Conservation (phyloP, 2,329 filamentous ascomycete genomes). For the Arthroderma uncinatum region DNA sequence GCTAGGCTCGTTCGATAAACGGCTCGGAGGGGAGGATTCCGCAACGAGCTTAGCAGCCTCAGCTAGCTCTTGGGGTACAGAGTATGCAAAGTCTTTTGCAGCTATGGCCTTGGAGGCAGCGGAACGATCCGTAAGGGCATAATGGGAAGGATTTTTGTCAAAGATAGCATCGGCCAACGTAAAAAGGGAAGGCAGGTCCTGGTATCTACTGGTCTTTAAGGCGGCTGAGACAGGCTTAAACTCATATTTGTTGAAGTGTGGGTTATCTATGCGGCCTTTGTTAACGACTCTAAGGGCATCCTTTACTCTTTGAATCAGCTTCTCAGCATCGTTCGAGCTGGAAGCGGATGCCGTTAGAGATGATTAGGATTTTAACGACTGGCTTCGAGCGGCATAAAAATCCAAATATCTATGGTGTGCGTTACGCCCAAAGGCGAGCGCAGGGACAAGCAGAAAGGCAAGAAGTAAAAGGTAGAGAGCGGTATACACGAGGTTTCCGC, state of each 20-base stretch:
- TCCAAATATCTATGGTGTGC: too few relatives aligned
- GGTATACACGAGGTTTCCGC: too few relatives aligned
- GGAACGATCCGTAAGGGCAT: neutral
- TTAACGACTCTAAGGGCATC: neutral
- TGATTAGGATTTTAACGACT: too few relatives aligned
- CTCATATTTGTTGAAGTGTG: conserved; percentile 3
- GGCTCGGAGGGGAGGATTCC: neutral
- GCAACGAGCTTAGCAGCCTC: conserved; percentile 12
- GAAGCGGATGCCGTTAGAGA: too few relatives aligned
- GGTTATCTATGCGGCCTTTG: neutral
- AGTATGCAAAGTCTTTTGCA: conserved; percentile 1
- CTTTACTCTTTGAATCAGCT: neutral
- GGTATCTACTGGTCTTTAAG: neutral
- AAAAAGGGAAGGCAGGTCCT: neutral
- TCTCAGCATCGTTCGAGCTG: too few relatives aligned
- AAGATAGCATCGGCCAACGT: neutral
- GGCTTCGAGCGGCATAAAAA: too few relatives aligned
- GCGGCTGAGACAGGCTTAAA: too few relatives aligned
- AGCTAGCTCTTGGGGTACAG: conserved; percentile 9
- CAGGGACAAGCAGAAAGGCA: too few relatives aligned
- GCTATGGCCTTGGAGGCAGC: neutral
- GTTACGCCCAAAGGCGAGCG: too few relatives aligned
- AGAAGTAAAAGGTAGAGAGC: too few relatives aligned
- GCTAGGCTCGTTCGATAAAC: neutral
- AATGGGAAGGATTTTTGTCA: too few relatives aligned